Conservation (phyloP, 2,329 filamentous ascomycete genomes). For the Ceratocystis cubensis region DNA sequence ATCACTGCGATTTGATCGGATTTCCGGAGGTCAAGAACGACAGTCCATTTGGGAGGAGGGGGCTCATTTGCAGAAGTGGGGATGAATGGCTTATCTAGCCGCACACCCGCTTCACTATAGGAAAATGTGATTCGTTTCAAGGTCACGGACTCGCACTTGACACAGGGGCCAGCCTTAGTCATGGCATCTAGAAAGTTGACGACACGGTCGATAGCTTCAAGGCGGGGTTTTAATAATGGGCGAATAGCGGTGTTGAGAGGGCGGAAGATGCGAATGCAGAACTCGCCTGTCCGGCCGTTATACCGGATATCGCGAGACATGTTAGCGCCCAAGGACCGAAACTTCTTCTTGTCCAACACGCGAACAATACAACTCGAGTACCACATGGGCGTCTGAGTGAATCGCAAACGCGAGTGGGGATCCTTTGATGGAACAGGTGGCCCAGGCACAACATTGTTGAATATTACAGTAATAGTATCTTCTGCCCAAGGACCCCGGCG, state of each 20-base stretch:
- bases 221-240: conserved; percentile 43
- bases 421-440: conserved; percentile 9
- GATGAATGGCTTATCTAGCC: conserved; percentile 12
- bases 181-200: conserved; percentile 58
- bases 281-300: conserved; percentile 45
- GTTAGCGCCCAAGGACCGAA: conserved; percentile 41
- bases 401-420: conserved; percentile 16
- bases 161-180: conserved; percentile 40
- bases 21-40: conserved; percentile 45
- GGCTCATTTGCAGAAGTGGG: background rate
- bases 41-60: conserved; percentile 34
- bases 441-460: conserved; percentile 34
- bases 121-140: conserved; percentile 54
- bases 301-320: conserved; percentile 53
- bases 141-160: conserved; percentile 46
- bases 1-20: conserved; percentile 29
- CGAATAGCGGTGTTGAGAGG: conserved; percentile 48
- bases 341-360: conserved; percentile 41
- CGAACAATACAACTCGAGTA: conserved; percentile 43
- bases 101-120: conserved; percentile 38
- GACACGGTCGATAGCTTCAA: conserved; percentile 57
- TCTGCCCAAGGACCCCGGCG: conserved; percentile 40
- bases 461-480: conserved; percentile 47
- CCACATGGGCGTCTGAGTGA: conserved; percentile 28
- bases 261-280: conserved; percentile 48